Evolutionary conservation across 306 rosid species (phyloP), one percentile per base, ranked within the genome.

Genomic region (Cyclanthera cordifolia): DNA sequence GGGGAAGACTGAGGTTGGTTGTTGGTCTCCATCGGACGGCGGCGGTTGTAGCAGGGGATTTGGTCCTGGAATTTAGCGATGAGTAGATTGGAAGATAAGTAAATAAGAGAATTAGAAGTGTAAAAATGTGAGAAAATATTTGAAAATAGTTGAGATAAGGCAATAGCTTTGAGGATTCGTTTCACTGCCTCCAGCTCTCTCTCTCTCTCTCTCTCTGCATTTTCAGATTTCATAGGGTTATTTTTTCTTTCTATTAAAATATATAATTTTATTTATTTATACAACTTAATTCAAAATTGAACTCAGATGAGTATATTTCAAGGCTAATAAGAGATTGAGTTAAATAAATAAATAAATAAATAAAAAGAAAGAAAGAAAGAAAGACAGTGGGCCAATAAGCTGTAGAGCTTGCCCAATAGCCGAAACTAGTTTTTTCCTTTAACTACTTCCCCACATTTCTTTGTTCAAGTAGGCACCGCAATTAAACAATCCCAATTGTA

Each of bases 1-100:
- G 85, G 25, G 32, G 81, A 53, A 47, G 87, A 46, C 57, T 73
- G 85, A 53, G 81, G 72, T 49, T 73, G 81, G 57, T 82, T 76
- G 85, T 63, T 81, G 82, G 70, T 75, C 53, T 78, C 90, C 85
- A 83, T 76, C 68, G 41, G 60, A 0, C 68, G 41, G 53, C 6
- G 53, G 25, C 8, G 41, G 41, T 61, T 37, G 7, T 6, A 30
- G 52, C n/a, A 1, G 27, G 52, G n/a, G 59, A 52, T 60, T 73
- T 37, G 61, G 37, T 61, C 45, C 48, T 32, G 51, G 68, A 17
- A 12, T 16, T 6, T 46, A 11, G 20, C 11, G 53, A 49, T 19
- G 11, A 55, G 13, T 47, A 27, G 30, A 27, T 27, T 1, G 30
- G 30, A 27, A 27, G 30, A 27, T n/a, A n/a, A n/a, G n/a, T n/a